Percentiles rank a stretch among this genome's conserved stretches.
Evolutionary conservation across 139 green algal genomes (phyloP).

Genomic region (Chlorokybus atmophyticus): DNA sequence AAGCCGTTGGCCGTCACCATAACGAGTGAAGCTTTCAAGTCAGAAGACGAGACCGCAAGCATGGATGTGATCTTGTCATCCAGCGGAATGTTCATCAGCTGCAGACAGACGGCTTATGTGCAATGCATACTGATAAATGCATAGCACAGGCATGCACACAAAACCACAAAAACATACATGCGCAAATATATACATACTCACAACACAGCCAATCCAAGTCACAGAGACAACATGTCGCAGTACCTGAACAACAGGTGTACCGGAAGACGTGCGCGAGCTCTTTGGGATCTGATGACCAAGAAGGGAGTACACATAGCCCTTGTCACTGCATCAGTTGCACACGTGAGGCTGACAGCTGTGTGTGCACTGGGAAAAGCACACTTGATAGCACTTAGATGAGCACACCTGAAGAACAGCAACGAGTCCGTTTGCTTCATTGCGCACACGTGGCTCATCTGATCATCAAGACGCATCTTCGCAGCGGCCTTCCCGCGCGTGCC

Average conservation of each 20-base stretch:
- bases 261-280: slow-evolving; percentile 4
- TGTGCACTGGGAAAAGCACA: too few species aligned
- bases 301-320: slow-evolving; percentile 44
- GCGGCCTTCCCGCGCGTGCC: slow-evolving; percentile 34
- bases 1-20: slow-evolving; percentile 43
- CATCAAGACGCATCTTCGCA: slow-evolving; percentile 40
- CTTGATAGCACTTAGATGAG: too few species aligned
- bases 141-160: neutral
- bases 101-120: neutral
- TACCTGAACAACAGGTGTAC: slow-evolving; percentile 1
- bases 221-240: neutral
- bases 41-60: slow-evolving; percentile 36
- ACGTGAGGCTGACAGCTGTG: too few species aligned
- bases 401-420: slow-evolving; percentile 70
- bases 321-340: slow-evolving; percentile 11
- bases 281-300: slow-evolving; percentile 56
- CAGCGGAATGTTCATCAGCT: slow-evolving; percentile 44
- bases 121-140: neutral
- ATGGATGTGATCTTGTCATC: slow-evolving; percentile 38
- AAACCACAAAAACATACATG: slow-evolving; percentile 18
- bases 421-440: slow-evolving; percentile 48
- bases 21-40: slow-evolving; percentile 29
- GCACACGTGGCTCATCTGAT: slow-evolving; percentile 51
- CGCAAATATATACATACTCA: neutral
- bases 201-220: neutral